Evolutionary conservation across 2,329 filamentous ascomycete species (phyloP).

Genomic region (Penicillium paneum): DNA sequence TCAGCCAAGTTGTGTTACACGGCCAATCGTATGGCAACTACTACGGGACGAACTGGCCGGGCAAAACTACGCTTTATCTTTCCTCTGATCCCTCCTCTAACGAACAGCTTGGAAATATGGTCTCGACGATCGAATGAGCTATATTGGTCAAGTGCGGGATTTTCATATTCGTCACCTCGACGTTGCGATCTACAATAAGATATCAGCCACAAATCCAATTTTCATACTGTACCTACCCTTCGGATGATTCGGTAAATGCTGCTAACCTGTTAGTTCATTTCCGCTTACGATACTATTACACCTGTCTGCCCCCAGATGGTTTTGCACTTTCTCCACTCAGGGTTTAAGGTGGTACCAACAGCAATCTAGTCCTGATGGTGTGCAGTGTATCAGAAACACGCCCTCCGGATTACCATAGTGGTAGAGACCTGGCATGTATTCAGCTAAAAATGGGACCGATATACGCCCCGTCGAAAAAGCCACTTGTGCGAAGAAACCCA

Average conservation of each 20-base stretch:
- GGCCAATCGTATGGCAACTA: constrained; percentile 46
- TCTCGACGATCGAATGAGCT: constrained; percentile 16
- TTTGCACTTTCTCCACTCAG: constrained; percentile 39
- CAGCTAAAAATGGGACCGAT: constrained; percentile 9
- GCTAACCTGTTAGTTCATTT: background rate
- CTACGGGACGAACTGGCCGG: constrained; percentile 49
- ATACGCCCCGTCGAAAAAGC: constrained; percentile 14
- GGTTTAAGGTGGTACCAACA: constrained; percentile 30
- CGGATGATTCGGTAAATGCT: constrained; percentile 13
- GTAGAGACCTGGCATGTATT: constrained; percentile 30
- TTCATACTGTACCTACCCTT: constrained; percentile 14
- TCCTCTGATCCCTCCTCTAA: constrained; percentile 36
- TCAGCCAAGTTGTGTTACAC: constrained; percentile 48
- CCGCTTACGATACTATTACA: constrained; percentile 40
- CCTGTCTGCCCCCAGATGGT: constrained; percentile 49
- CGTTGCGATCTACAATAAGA: constrained; percentile 42
- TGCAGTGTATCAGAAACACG: constrained; percentile 13
- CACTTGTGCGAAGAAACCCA: constrained; percentile 19
- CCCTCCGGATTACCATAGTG: constrained; percentile 38
- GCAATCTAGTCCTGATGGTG: constrained; percentile 14
- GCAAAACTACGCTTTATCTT: constrained; percentile 42
- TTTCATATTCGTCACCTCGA: constrained; percentile 38
- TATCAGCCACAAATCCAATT: constrained; percentile 14
- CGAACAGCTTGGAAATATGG: constrained; percentile 20
- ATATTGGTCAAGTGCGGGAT: constrained; percentile 16